These are phyloP conservation scores for Suhomyces panamericanus DNA, from an alignment of 1,139 yeast species.

Conservation along the genomic window DNA sequence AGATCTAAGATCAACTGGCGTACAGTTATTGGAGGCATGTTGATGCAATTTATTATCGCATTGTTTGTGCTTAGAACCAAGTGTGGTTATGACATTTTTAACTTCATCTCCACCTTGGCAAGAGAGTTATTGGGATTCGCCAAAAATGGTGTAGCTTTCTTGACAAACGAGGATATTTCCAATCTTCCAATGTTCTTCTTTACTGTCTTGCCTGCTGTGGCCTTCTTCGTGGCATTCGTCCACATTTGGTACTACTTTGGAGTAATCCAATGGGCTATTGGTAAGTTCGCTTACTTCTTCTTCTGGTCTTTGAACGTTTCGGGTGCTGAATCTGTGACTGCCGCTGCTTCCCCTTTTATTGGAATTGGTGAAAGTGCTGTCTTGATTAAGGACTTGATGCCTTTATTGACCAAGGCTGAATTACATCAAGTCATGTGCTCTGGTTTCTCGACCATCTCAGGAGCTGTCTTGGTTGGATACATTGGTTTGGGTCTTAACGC, in stretches of 20 bases:
- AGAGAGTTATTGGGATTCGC: slow-evolving; percentile 63
- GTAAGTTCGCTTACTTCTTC: slow-evolving; percentile 59
- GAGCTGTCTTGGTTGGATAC: slow-evolving; percentile 65
- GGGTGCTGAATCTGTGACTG: slow-evolving; percentile 70
- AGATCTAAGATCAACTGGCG: slow-evolving; percentile 55
- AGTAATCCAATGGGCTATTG: slow-evolving; percentile 60
- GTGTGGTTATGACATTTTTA: slow-evolving; percentile 63
- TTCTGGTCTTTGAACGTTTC: slow-evolving; percentile 62
- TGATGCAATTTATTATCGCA: slow-evolving; percentile 63
- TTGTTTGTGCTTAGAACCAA: slow-evolving; percentile 62
- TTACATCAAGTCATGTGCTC: slow-evolving; percentile 66
- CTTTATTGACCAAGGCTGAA: slow-evolving; percentile 62
- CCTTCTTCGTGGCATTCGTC: slow-evolving; percentile 64
- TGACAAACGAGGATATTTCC: slow-evolving; percentile 46
- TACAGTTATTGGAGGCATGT: slow-evolving; percentile 62
- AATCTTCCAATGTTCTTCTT: slow-evolving; percentile 53
- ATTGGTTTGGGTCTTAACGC: slow-evolving; percentile 65
- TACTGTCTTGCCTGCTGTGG: slow-evolving; percentile 61
- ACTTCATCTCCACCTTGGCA: slow-evolving; percentile 61
- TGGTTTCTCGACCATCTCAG: slow-evolving; percentile 68
- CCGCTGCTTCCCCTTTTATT: slow-evolving; percentile 69
- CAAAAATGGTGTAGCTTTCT: slow-evolving; percentile 61
- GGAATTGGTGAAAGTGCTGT: slow-evolving; percentile 72
- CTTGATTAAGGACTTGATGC: slow-evolving; percentile 61
- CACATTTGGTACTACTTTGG: slow-evolving; percentile 65